Base-by-base conservation (phyloP, 345 rosid species). In the Murraya koenigii region DNA sequence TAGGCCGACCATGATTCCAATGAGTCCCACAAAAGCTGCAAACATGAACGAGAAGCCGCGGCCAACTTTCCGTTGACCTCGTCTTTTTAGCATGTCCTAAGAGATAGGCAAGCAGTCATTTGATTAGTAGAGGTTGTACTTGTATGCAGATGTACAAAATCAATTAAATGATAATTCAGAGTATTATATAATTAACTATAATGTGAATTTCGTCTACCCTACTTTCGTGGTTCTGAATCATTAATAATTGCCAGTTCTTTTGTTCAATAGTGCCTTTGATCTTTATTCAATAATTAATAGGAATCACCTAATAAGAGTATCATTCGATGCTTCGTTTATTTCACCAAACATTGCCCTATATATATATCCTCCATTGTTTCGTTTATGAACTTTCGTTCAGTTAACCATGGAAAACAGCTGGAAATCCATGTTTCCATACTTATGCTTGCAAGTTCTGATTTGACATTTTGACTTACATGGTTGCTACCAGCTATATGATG, bases 1-100 rank as follows among this genome's bases (percentile, higher is more conserved):
- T 78, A 90, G 88, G 38, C 99, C 98, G 28, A 85, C 86, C 90
- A 89, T 77, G 72, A 95, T 87, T 44, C 99, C 98, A 8, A 93
- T 86, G 49, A 93, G 86, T 69, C 92, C 98, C 77, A 95, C 97
- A 54, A 92, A 60, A 22, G 87, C 87, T 20, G 98, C 97, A 55
- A 93, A 90, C 71, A 80, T 89, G 59, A 93, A 56, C 54, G 98
- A 91, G 83, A 95, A 87, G 69, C 94, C 95, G 0, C 75, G 63
- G 55, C 79, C 83, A 22, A 76, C 82, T 84, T 89, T 91, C 69
- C 82, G 85, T 66, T 83, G 86, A 83, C 86, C 89, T 80, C 90
- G 83, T 83, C 88, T 92, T 88, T 84, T 93, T 88, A 89, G 75
- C 88, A 83, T 77, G 26, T 93, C 98, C 98, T 95, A 85, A 35